Evolutionary conservation across 768 basidiomycete species (phyloP).

Genomic region (Botryobasidium botryosum): DNA sequence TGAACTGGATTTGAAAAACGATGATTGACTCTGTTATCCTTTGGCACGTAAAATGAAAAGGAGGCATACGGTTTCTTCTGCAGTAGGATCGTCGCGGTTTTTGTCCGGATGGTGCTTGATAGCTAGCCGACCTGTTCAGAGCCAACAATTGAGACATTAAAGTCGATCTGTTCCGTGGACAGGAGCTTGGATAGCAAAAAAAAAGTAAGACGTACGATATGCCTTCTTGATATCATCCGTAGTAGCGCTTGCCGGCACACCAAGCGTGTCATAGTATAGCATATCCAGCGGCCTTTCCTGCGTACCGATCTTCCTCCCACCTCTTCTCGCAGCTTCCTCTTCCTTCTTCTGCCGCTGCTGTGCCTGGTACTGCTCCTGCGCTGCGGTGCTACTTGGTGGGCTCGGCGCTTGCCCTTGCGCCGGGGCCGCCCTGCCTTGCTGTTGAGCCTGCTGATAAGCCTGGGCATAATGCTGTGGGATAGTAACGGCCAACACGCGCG

Average conservation of each 20-base stretch:
- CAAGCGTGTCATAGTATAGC: slow-evolving; percentile 78
- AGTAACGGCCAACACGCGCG: too few relatives aligned
- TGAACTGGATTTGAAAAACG: slow-evolving; percentile 30
- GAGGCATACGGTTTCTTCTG: slow-evolving; percentile 38
- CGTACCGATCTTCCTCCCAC: slow-evolving; percentile 68
- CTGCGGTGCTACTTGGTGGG: slow-evolving; percentile 12
- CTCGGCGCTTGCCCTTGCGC: slow-evolving; percentile 4
- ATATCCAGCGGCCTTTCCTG: slow-evolving; percentile 80
- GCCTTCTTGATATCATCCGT: slow-evolving; percentile 83
- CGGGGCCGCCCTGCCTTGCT: slow-evolving; percentile 6
- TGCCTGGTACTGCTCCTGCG: too few relatives aligned
- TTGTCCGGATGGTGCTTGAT: slow-evolving; percentile 91
- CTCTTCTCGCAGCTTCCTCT: slow-evolving; percentile 21
- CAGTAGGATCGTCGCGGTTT: slow-evolving; percentile 70
- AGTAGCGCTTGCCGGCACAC: slow-evolving; percentile 55
- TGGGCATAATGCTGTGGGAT: slow-evolving; percentile 46
- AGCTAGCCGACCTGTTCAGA: slow-evolving; percentile 46
- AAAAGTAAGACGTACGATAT: slow-evolving; percentile 41
- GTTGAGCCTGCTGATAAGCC: slow-evolving; percentile 17
- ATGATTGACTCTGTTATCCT: background rate
- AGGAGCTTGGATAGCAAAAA: too few relatives aligned
- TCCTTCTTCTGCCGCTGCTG: slow-evolving; percentile 15
- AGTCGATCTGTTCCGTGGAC: too few relatives aligned
- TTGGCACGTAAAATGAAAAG: slow-evolving; percentile 10
- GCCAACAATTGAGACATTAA: background rate